Percentiles rank a stretch among this genome's conserved stretches.
phyloP scores from a whole-genome alignment of 768 basidiomycete genomes.

The Macrolepiota dolichaula region DNA sequence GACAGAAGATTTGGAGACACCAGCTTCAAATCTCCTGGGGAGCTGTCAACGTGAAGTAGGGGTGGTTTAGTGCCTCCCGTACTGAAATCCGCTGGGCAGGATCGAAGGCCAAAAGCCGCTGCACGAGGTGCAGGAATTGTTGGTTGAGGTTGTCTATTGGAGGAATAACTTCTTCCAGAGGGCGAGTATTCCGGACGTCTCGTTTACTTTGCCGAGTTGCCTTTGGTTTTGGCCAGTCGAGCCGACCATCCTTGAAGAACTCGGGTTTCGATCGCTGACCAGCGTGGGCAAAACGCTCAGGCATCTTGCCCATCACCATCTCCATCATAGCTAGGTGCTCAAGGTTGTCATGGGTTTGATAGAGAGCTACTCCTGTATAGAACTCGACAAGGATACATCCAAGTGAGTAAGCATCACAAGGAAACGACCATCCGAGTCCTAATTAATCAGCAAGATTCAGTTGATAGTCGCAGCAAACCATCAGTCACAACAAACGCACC shows the following conservation, averaged over 20 bases:
- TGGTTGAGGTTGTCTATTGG: constrained; percentile 70
- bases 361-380: constrained; percentile 95
- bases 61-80: constrained; percentile 82
- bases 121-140: constrained; percentile 86
- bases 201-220: constrained; percentile 89
- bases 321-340: constrained; percentile 99
- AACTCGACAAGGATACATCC: constrained; percentile 99
- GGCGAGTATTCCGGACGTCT: constrained; percentile 84
- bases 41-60: constrained; percentile 73
- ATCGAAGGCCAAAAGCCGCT: constrained; percentile 85
- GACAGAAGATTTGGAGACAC: background rate
- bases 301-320: constrained; percentile 98
- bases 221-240: constrained; percentile 92
- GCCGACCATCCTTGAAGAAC: constrained; percentile 87
- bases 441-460: constrained; percentile 16
- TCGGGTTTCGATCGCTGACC: constrained; percentile 84
- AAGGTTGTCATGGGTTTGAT: constrained; percentile 98
- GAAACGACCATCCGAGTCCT: constrained; percentile 98
- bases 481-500: constrained; percentile 48
- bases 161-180: constrained; percentile 84
- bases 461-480: constrained; percentile 11
- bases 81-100: constrained; percentile 87
- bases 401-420: constrained; percentile 97
- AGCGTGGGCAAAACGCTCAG: constrained; percentile 74
- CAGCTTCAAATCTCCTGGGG: constrained; percentile 59